Evolutionary conservation across 169 alveolate species (phyloP).

Genomic region (Eimeria tenella): DNA sequence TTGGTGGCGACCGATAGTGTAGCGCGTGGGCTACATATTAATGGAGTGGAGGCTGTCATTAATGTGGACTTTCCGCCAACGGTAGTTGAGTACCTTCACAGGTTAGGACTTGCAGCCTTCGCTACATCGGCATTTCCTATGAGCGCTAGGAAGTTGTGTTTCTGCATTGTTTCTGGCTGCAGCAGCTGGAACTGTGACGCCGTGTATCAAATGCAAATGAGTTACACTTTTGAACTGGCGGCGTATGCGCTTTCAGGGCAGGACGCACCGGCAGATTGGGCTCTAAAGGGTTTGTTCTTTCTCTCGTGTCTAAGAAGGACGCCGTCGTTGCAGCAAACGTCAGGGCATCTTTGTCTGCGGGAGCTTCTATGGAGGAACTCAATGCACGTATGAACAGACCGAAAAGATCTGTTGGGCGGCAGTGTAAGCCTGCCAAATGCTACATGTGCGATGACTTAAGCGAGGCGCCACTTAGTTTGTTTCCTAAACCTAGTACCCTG

Average conservation of each 20-base stretch:
- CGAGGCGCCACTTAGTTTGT: neutral
- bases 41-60: conserved; percentile 60
- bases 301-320: conserved; percentile 56
- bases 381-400: neutral
- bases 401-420: neutral
- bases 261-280: conserved; percentile 96
- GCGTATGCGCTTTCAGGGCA: conserved; percentile 88
- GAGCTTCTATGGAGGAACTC: conserved; percentile 17
- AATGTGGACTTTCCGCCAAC: conserved; percentile 65
- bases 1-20: conserved; percentile 69
- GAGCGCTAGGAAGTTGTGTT: neutral
- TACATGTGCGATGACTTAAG: neutral
- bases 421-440: neutral
- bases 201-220: neutral
- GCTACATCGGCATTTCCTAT: neutral
- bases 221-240: neutral
- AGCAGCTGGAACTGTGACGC: neutral
- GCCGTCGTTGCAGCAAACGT: conserved; percentile 63
- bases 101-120: neutral
- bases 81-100: conserved; percentile 67
- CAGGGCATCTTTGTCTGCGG: conserved; percentile 59
- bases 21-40: conserved; percentile 65
- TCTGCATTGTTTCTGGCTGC: neutral
- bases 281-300: conserved; percentile 88
- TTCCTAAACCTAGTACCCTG: too few species aligned